Conservation (phyloP, 352 stramenopile genomes). For the Phytophthora pisi region DNA sequence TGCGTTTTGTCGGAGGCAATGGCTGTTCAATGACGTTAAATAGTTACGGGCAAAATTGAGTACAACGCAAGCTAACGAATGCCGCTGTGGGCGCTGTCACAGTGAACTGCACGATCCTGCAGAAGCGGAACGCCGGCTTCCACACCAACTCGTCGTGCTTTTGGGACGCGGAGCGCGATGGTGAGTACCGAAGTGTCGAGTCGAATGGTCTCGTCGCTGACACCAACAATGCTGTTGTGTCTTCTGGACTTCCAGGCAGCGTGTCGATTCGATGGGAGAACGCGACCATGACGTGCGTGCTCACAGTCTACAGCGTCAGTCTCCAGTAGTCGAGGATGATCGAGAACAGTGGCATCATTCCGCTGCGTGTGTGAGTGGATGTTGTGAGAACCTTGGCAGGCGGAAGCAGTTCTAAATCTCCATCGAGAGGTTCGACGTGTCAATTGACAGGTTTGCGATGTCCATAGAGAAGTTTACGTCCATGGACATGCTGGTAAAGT, state of each 20-base stretch:
- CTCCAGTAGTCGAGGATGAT: conserved; percentile 47
- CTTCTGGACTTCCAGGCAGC: conserved; percentile 48
- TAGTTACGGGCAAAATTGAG: conserved; percentile 40
- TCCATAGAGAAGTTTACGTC: conserved; percentile 50
- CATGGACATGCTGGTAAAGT: conserved; percentile 74
- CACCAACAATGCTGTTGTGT: conserved; percentile 6
- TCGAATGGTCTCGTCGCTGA: conserved; percentile 2
- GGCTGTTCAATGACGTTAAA: conserved; percentile 40
- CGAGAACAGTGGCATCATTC: conserved; percentile 27
- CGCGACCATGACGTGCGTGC: conserved; percentile 70
- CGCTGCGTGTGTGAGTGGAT: conserved; percentile 17
- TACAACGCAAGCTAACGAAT: conserved; percentile 35
- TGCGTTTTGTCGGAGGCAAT: conserved; percentile 21
- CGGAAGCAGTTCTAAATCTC: conserved; percentile 35
- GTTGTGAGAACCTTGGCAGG: conserved; percentile 5
- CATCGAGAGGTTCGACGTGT: conserved; percentile 59
- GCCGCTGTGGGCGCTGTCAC: conserved; percentile 16
- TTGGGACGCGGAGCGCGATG: conserved; percentile 86
- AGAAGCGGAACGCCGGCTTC: conserved; percentile 88
- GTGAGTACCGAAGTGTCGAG: conserved; percentile 39
- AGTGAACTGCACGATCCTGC: conserved; percentile 90
- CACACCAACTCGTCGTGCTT: conserved; percentile 90
- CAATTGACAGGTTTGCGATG: conserved; percentile 41
- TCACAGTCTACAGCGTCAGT: conserved; percentile 78
- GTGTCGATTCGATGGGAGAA: conserved; percentile 81